phyloP scores from a whole-genome alignment of 257 asterid genomes.

The Nicotiana benthamiana region DNA sequence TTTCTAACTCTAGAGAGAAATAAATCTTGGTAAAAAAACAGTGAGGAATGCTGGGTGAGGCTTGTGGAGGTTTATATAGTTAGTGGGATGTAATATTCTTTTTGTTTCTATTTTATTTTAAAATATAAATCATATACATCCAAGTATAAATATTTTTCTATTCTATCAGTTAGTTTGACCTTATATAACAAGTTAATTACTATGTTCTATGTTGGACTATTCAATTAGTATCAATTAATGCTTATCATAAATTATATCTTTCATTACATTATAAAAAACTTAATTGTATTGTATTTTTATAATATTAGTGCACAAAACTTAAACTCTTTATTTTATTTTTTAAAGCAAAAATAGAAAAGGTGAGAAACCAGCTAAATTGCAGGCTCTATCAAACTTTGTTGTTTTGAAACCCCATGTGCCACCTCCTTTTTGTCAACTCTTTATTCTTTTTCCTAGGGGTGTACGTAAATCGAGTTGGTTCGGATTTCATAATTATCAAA shows the following conservation, averaged over 20 bases:
- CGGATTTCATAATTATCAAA: too few relatives aligned
- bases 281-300: too few relatives aligned
- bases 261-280: too few relatives aligned
- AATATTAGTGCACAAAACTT: too few relatives aligned
- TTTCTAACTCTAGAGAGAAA: not conserved
- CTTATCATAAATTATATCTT: not conserved
- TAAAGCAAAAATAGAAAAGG: not conserved
- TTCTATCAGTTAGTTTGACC: not conserved
- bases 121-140: not conserved
- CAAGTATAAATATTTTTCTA: not conserved
- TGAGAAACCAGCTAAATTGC: not conserved
- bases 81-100: not conserved
- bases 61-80: not conserved
- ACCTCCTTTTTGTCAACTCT: not conserved
- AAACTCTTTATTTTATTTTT: not conserved
- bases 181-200: not conserved
- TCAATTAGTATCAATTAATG: too few relatives aligned
- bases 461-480: too few relatives aligned
- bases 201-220: too few relatives aligned
- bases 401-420: conserved; percentile 4
- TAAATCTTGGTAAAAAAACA: not conserved
- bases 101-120: not conserved
- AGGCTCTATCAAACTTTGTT: not conserved
- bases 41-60: not conserved
- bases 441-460: too few relatives aligned